A percentile compares a stretch with the other conserved stretches of the same genome.
phyloP scores from a whole-genome alignment of 768 basidiomycete genomes.

The Psilocybe sp. region DNA sequence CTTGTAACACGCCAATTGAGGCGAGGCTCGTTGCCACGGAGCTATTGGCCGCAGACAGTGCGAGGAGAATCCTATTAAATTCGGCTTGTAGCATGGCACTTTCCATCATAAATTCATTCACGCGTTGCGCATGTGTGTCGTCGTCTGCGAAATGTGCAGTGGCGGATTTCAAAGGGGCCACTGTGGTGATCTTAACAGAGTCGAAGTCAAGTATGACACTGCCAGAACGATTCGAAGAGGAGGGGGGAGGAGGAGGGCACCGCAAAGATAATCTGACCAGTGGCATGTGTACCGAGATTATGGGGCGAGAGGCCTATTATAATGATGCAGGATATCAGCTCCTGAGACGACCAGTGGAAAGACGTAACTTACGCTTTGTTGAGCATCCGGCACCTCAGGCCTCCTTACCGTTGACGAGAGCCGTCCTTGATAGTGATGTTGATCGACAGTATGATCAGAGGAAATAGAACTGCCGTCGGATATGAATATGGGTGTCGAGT shows the following conservation, averaged over 20 bases:
- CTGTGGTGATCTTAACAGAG: conserved; percentile 35
- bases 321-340: no score
- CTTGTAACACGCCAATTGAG: conserved; percentile 45
- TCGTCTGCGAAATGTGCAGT: conserved; percentile 25
- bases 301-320: no score
- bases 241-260: conserved; percentile 53
- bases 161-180: conserved; percentile 4
- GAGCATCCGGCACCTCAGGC: no score
- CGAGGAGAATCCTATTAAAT: conserved; percentile 45
- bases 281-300: conserved; percentile 27
- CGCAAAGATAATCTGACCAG: conserved; percentile 69
- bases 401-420: not conserved
- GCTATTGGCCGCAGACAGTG: conserved; percentile 41
- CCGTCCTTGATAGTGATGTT: not conserved
- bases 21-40: conserved; percentile 42
- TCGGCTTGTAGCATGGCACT: conserved; percentile 32
- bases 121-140: conserved; percentile 4
- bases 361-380: no score
- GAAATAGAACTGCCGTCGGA: conserved; percentile 6
- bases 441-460: conserved; percentile 9
- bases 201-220: conserved; percentile 64
- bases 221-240: conserved; percentile 55
- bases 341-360: no score
- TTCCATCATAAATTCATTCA: not conserved
- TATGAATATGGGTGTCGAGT: conserved; percentile 1